Evolutionary conservation across 2,329 filamentous ascomycete genomes (phyloP), one percentile per base, ranked within the genome.

Genomic region (Taxawa tesnikishii): DNA sequence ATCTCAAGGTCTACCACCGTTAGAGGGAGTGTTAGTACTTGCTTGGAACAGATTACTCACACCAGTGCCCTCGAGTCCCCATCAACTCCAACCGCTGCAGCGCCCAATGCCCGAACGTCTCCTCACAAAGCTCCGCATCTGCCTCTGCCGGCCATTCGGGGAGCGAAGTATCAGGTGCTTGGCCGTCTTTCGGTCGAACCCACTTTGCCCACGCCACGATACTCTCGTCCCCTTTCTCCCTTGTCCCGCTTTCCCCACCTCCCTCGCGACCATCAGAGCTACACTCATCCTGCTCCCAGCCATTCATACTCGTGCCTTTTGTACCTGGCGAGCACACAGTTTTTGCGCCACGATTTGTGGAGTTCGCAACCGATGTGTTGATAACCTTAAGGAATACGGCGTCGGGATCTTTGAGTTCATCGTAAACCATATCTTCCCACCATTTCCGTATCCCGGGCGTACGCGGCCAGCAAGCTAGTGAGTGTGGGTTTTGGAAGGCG

Each of bases 401-500:
- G 4, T 40, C 40, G 6, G 36, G 31, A 15, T 47, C 46, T 16
- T 38, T 26, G 8, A 45, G 34, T 29, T 48, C 44, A 13, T 38
- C 26, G 14, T 28, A 27, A 31, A 47, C 28, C 44, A 48, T 48
- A 6, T 38, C 28, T 18, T 43, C 41, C 44, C 44, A 48, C 42
- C 45, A 49, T 13, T 32, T 31, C 14, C 42, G 36, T 3, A 49
- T 34, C 6, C 28, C 21, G 14, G 45, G 43, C 12, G 37, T 28
- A 11, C 46, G 45, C 8, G 46, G 48, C 45, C 47, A 50, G 40
- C 43, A 46, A 13, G 27, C 41, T 10, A 48, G 38, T 4, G 46
- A 48, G 32, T 48, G 46, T 4, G 45, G 23, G 32, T 46, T 48
- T 31, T 47, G 43, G 36, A 50, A 50, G 29, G 48, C 42, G 30